Evolutionary conservation across 441 rosid genomes (phyloP).

Genomic region (Metrosideros polymorpha): DNA sequence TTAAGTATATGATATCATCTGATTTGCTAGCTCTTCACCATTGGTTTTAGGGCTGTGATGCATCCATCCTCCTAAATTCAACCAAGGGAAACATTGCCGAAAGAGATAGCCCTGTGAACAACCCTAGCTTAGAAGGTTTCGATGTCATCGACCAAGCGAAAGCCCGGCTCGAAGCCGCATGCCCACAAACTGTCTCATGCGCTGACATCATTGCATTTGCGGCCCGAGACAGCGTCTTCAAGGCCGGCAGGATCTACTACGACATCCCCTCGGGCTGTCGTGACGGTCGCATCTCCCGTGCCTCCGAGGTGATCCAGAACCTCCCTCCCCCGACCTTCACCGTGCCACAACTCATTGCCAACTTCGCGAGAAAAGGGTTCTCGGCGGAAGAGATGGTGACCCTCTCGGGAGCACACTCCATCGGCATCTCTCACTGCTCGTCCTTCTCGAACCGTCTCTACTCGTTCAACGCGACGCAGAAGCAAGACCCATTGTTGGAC

Average conservation of each 20-base stretch:
- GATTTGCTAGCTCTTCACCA: not conserved
- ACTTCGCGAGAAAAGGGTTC: not conserved
- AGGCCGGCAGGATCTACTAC: not conserved
- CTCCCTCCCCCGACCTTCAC: not conserved
- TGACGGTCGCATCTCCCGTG: not conserved
- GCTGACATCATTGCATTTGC: not conserved
- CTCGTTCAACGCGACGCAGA: not conserved
- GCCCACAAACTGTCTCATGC: not conserved
- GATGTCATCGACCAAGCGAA: conserved; percentile 4
- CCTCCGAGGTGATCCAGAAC: not conserved
- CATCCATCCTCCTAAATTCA: not conserved
- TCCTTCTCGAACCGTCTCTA: conserved; percentile 2
- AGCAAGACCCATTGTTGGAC: not conserved
- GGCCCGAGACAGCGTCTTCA: not conserved
- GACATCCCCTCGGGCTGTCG: not conserved
- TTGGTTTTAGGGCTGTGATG: not conserved
- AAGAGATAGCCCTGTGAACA: not conserved
- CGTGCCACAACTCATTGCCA: not conserved
- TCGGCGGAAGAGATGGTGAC: conserved; percentile 5
- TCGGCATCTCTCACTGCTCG: not conserved
- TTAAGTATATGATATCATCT: not conserved
- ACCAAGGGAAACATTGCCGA: not conserved
- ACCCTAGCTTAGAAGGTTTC: conserved; percentile 2
- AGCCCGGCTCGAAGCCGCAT: not conserved
- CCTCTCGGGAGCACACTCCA: conserved; percentile 6